Conservation (phyloP, 192 early-diverging fungal species). For the Backusella tarrabulga region DNA sequence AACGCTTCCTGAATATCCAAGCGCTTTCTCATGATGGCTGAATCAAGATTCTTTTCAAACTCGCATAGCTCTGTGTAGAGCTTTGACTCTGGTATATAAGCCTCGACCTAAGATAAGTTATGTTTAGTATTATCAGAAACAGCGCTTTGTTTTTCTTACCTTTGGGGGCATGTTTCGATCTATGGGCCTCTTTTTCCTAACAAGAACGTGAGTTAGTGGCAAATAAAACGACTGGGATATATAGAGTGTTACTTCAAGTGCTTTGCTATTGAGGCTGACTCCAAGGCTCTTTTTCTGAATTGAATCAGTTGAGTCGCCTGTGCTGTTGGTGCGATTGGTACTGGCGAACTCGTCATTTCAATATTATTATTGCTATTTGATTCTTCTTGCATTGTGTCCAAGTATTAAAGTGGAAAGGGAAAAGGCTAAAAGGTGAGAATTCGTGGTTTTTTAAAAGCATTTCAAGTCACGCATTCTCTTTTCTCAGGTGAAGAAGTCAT, state of each 20-base stretch:
- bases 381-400: background rate
- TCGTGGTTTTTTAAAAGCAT: background rate
- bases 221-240: background rate
- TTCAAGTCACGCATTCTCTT: background rate
- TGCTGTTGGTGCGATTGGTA: background rate
- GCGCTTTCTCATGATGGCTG: slow-evolving; percentile 87
- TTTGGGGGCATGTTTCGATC: slow-evolving; percentile 31
- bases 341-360: background rate
- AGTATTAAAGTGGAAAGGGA: background rate
- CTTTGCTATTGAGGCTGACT: slow-evolving; percentile 19
- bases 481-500: background rate
- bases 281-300: slow-evolving; percentile 22
- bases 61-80: slow-evolving; percentile 85
- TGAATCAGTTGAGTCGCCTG: slow-evolving; percentile 5
- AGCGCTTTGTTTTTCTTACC: background rate
- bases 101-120: slow-evolving; percentile 64
- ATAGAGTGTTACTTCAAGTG: slow-evolving; percentile 19
- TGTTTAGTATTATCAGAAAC: background rate
- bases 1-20: slow-evolving; percentile 86
- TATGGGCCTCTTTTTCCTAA: slow-evolving; percentile 20
- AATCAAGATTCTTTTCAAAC: slow-evolving; percentile 86
- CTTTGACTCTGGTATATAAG: slow-evolving; percentile 89
- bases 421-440: background rate
- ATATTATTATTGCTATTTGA: background rate
- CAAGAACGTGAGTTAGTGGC: background rate